phyloP scores from a whole-genome alignment of 495 filamentous ascomycete species.

The Podospora pseudoanserina region DNA sequence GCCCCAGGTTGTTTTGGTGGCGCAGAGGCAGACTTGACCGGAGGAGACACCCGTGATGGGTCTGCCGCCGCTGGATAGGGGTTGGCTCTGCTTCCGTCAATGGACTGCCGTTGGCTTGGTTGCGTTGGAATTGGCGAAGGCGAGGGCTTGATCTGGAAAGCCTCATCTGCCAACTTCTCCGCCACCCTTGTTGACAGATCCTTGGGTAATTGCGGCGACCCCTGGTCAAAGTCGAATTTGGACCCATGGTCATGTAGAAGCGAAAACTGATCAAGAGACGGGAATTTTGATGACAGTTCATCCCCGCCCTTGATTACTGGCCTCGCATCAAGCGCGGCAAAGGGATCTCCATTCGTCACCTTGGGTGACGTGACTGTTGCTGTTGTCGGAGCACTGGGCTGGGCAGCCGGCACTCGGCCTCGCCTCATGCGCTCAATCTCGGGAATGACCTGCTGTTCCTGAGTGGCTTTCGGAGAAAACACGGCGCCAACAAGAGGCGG shows the following conservation, averaged over 20 bases:
- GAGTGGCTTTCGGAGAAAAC: slow-evolving; percentile 61
- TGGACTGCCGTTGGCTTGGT: slow-evolving; percentile 32
- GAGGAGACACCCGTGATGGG: slow-evolving; percentile 22
- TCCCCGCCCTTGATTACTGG: slow-evolving; percentile 55
- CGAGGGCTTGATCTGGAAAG: slow-evolving; percentile 39
- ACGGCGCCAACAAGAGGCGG: slow-evolving; percentile 67
- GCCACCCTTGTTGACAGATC: slow-evolving; percentile 72
- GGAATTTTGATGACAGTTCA: slow-evolving; percentile 81
- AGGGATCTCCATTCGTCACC: slow-evolving; percentile 74
- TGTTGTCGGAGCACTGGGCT: slow-evolving; percentile 39
- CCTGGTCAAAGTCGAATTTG: slow-evolving; percentile 80
- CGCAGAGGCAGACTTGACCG: slow-evolving; percentile 36
- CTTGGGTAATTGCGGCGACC: slow-evolving; percentile 50
- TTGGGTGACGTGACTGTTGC: slow-evolving; percentile 74
- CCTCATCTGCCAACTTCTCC: slow-evolving; percentile 84
- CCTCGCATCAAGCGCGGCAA: slow-evolving; percentile 77
- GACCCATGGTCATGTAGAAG: slow-evolving; percentile 79
- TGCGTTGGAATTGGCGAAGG: slow-evolving; percentile 15
- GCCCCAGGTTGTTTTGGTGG: slow-evolving; percentile 41
- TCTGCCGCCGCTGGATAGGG: slow-evolving; percentile 17
- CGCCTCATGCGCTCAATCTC: slow-evolving; percentile 94
- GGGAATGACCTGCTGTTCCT: slow-evolving; percentile 70
- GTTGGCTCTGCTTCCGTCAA: slow-evolving; percentile 33
- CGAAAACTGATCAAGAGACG: slow-evolving; percentile 89
- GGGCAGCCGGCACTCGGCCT: slow-evolving; percentile 66